A percentile compares a stretch with the other conserved stretches of the same genome.
phyloP scores from a whole-genome alignment of 139 green algal genomes.

The Ettlia oleoabundans region DNA sequence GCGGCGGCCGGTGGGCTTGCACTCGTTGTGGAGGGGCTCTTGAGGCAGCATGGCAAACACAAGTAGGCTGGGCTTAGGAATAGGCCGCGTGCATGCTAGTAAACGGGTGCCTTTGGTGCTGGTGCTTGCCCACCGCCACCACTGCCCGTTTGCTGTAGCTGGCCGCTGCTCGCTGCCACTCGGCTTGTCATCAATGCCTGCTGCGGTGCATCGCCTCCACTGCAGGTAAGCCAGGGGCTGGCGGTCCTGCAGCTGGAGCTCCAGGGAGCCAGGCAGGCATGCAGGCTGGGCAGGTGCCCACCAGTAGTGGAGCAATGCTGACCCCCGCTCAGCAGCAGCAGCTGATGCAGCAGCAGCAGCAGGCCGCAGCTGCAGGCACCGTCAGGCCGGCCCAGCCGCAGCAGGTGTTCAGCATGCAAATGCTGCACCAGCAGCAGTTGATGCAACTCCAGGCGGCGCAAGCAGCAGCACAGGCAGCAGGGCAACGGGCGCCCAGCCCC shows the following conservation, averaged over 20 bases:
- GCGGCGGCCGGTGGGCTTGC: not conserved
- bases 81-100: too few relatives aligned
- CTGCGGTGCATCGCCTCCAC: too few relatives aligned
- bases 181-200: too few relatives aligned
- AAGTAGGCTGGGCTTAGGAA: too few relatives aligned
- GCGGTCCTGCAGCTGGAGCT: not conserved
- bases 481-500: too few relatives aligned
- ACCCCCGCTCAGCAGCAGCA: not conserved
- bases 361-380: not conserved
- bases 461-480: too few relatives aligned
- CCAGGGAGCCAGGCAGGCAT: too few relatives aligned
- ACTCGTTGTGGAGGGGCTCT: not conserved
- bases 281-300: constrained; percentile 5
- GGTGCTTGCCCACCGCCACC: too few relatives aligned
- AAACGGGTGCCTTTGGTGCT: too few relatives aligned
- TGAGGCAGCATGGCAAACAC: not conserved
- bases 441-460: too few relatives aligned
- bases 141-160: too few relatives aligned
- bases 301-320: not conserved
- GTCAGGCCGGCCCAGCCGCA: not conserved
- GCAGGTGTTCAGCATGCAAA: not conserved
- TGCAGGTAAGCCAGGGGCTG: constrained; percentile 11
- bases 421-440: not conserved
- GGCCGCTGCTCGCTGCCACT: too few relatives aligned
- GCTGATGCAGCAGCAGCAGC: not conserved